These are phyloP conservation scores for Capniomyces stellatus DNA, from an alignment of 371 early-diverging fungal genomes.

Conservation along the genomic window DNA sequence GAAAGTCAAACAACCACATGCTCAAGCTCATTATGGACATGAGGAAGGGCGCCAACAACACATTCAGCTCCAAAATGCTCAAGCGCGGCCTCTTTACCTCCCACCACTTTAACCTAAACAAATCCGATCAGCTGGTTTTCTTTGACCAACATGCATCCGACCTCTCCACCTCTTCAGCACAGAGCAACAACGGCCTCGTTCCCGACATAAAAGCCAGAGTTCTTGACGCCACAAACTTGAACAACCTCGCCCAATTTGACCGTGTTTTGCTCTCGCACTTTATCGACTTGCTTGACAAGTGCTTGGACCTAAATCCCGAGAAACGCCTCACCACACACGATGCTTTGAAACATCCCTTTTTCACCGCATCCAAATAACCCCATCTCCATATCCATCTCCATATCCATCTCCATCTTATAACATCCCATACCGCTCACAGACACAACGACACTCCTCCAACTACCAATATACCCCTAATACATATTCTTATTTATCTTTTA, in stretches of 20 bases:
- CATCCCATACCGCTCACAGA: too few relatives aligned
- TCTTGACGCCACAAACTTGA: not conserved
- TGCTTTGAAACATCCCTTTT: conserved; percentile 81
- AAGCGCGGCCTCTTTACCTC: conserved; percentile 56
- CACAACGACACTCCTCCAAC: too few relatives aligned
- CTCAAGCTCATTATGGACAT: conserved; percentile 80
- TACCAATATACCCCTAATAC: too few relatives aligned
- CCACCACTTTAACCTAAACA: conserved; percentile 65
- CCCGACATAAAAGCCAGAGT: conserved; percentile 25
- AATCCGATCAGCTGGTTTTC: not conserved
- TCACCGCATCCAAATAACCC: too few relatives aligned
- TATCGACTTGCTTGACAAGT: conserved; percentile 66
- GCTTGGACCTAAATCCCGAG: conserved; percentile 75
- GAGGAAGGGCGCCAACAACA: conserved; percentile 61
- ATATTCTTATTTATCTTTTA: too few relatives aligned
- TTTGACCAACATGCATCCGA: not conserved
- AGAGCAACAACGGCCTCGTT: conserved; percentile 26
- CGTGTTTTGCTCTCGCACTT: conserved; percentile 20
- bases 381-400: too few relatives aligned
- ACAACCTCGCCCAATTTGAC: not conserved
- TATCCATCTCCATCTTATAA: too few relatives aligned
- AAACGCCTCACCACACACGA: conserved; percentile 80
- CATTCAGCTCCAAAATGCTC: conserved; percentile 33
- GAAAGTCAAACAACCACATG: conserved; percentile 91
- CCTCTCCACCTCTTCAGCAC: not conserved